Evolutionary conservation across 352 stramenopile species (phyloP), one percentile per base, ranked within the genome.

Genomic region (Phytophthora chlamydospora): DNA sequence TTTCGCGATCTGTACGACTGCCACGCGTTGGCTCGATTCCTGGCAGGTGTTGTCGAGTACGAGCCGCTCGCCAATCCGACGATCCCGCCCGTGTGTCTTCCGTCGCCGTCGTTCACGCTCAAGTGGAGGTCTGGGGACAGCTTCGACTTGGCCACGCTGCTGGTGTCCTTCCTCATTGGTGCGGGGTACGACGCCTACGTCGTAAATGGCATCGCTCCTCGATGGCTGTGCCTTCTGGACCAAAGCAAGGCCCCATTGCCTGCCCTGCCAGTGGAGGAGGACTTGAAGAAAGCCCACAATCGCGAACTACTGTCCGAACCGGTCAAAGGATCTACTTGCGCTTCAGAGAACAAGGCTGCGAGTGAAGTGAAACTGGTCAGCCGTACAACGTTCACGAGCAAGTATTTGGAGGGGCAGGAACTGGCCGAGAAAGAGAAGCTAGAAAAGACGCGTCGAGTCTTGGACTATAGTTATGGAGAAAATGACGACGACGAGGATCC

Each of bases 151-250:
- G 82, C 94, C 5, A 80, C 90, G 34, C 57, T 98, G 6, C 65
- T 98, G 0, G 80, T 62, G 27, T 98, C 89, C 8, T 97, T 98
- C 36, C 76, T 99, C 11, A 77, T 98, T 34, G 96, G 96, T 12
- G 85, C 88, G 6, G 96, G 96, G 0, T 98, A 98, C 64, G 96
- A 99, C 58, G 96, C 96, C 3, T 98, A 97, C 60, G 90, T 98
- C 10, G 93, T 98, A 6, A 78, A 94, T 33, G 96, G 96, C 2
- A 63, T 77, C 11, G 94, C 92, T 4, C 91, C 93, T 10, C 69
- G 66, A 3, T 98, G 89, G 80, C 85, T 98, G 21, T 97, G 91
- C 49, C 64, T 97, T 0, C 53, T 96, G n/a, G 94, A 98, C 68
- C 90, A 98, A 58, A 96, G 77, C 43, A 80, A 89, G 16, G 89